A percentile compares a stretch with the other conserved stretches of the same genome.
Evolutionary conservation across 2,329 filamentous ascomycete genomes (phyloP).

Genomic region (Tolypocladium pustulatum): DNA sequence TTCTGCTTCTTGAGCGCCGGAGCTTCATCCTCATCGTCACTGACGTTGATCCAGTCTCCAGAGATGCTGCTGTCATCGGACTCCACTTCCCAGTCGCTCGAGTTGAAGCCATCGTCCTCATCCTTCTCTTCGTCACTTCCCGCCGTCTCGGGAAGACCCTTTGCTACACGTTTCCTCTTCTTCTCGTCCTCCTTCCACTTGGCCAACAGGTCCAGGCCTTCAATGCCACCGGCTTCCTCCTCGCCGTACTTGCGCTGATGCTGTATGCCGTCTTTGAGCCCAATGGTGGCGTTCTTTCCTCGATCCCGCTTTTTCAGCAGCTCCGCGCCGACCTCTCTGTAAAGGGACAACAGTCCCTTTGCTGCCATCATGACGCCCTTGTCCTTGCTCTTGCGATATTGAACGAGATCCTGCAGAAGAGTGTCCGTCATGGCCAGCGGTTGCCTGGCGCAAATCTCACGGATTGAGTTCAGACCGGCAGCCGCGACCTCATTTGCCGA

Average conservation of each 20-base stretch:
- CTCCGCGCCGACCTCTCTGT: constrained; percentile 82
- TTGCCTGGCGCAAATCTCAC: constrained; percentile 86
- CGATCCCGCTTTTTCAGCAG: constrained; percentile 82
- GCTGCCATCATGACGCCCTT: constrained; percentile 99
- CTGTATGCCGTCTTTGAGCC: constrained; percentile 63
- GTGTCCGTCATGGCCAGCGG: constrained; percentile 95
- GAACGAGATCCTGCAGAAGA: constrained; percentile 86
- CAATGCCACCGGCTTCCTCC: constrained; percentile 69
- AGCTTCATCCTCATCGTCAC: constrained; percentile 69
- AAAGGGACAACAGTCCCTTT: constrained; percentile 80
- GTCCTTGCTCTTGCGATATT: constrained; percentile 95
- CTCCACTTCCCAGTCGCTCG: constrained; percentile 50
- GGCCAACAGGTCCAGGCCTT: constrained; percentile 83
- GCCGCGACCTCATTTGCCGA: constrained; percentile 83
- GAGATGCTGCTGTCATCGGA: constrained; percentile 57
- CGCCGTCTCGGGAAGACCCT: constrained; percentile 53
- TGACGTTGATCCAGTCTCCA: constrained; percentile 89
- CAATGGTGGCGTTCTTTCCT: constrained; percentile 83
- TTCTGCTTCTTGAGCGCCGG: constrained; percentile 41
- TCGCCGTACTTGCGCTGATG: constrained; percentile 76
- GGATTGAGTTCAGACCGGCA: constrained; percentile 86
- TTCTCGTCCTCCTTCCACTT: constrained; percentile 90
- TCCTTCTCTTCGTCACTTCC: constrained; percentile 50
- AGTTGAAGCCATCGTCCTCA: constrained; percentile 39
- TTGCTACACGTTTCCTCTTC: constrained; percentile 59